Evolutionary conservation across 192 early-diverging fungal species (phyloP).

Genomic region (Coemansia sp.): DNA sequence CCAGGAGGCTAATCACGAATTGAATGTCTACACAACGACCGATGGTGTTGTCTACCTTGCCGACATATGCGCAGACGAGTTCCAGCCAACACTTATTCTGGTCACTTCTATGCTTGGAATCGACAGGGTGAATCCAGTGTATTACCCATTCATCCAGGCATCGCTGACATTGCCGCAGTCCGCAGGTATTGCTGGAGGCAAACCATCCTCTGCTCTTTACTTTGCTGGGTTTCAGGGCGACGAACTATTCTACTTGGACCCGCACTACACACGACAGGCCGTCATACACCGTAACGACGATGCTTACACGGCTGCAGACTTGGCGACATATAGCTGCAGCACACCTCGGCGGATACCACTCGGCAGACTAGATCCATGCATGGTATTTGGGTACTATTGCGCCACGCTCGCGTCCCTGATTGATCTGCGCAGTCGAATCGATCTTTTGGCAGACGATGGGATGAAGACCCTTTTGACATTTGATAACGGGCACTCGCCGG

Average conservation of each 20-base stretch:
- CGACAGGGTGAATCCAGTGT: constrained; percentile 85
- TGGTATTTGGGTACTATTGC: constrained; percentile 88
- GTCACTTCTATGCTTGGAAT: constrained; percentile 90
- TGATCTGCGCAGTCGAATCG: constrained; percentile 48
- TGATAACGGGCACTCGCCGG: constrained; percentile 44
- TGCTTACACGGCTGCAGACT: constrained; percentile 56
- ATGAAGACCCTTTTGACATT: constrained; percentile 42
- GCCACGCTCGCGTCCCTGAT: constrained; percentile 31
- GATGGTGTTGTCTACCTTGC: constrained; percentile 81
- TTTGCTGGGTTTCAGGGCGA: constrained; percentile 87
- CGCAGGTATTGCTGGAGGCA: constrained; percentile 92
- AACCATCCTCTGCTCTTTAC: constrained; percentile 93
- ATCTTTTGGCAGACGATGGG: constrained; percentile 45
- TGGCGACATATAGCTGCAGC: constrained; percentile 83
- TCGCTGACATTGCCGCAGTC: constrained; percentile 79
- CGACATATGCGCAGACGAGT: constrained; percentile 41
- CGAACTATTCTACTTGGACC: constrained; percentile 86
- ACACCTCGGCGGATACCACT: constrained; percentile 75
- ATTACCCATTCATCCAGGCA: constrained; percentile 66
- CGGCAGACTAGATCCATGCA: constrained; percentile 84
- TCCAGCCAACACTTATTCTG: constrained; percentile 78
- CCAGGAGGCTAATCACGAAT: constrained; percentile 25
- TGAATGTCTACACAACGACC: constrained; percentile 76
- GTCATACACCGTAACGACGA: constrained; percentile 29
- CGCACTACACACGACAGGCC: constrained; percentile 81